phyloP scores from a whole-genome alignment of 2,329 filamentous ascomycete genomes.

The Cordyceps farinosa region DNA sequence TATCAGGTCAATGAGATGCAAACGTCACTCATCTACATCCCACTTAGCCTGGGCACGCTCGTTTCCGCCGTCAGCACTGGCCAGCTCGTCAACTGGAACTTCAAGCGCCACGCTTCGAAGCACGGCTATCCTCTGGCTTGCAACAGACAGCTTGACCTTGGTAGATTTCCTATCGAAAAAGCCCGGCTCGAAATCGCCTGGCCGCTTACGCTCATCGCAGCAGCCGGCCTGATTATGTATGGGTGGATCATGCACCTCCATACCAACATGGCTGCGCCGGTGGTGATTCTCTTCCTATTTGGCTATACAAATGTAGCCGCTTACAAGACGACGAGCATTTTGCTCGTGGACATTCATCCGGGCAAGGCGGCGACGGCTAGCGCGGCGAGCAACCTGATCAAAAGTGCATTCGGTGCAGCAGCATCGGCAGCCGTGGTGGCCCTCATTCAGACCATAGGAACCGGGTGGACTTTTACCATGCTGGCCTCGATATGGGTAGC shows the following conservation, averaged over 20 bases:
- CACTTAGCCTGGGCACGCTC: neutral
- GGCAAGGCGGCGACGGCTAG: neutral
- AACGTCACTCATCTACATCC: neutral
- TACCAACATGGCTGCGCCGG: neutral
- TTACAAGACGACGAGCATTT: neutral
- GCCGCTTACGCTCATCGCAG: conserved; percentile 38
- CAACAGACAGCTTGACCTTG: conserved; percentile 41
- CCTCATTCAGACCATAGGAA: neutral
- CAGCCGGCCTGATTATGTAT: neutral
- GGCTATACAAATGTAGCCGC: conserved; percentile 1
- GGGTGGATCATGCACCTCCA: neutral
- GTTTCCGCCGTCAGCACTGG: conserved; percentile 30
- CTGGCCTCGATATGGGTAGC: neutral
- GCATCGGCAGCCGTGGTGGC: neutral
- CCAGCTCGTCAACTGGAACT: conserved; percentile 60
- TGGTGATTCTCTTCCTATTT: neutral
- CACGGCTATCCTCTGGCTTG: conserved; percentile 47
- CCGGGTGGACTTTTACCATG: neutral
- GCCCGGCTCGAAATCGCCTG: conserved; percentile 40
- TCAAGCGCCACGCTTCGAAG: conserved; percentile 49
- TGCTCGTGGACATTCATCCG: neutral
- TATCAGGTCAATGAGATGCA: neutral
- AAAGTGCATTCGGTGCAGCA: neutral
- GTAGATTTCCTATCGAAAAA: conserved; percentile 41
- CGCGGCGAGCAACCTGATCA: conserved; percentile 1